phyloP scores from a whole-genome alignment of 257 asterid species.

The Osmanthus fragrans region DNA sequence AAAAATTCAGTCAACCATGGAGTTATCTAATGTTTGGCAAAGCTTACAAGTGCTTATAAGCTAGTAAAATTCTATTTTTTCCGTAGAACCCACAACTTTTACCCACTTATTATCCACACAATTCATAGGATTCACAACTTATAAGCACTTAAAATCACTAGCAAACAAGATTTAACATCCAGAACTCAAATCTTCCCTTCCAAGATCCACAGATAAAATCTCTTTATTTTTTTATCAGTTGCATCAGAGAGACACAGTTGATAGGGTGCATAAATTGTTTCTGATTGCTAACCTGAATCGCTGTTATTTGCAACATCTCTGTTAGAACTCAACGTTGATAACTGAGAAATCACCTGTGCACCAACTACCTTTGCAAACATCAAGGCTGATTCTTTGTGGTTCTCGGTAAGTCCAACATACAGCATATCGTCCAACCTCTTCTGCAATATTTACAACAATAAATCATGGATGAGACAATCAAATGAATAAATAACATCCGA shows the following conservation, averaged over 20 bases:
- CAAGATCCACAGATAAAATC: conserved; percentile 6
- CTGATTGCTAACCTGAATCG: conserved; percentile 46
- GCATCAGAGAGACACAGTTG: neutral
- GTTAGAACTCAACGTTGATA: conserved; percentile 39
- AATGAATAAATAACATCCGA: conserved; percentile 3
- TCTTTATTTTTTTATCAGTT: neutral
- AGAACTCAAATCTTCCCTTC: neutral
- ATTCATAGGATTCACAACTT: too few relatives aligned
- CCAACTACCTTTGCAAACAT: conserved; percentile 92
- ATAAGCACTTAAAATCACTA: too few relatives aligned
- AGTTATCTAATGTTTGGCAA: neutral
- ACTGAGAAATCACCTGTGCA: conserved; percentile 85
- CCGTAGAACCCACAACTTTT: too few relatives aligned
- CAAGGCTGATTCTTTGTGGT: conserved; percentile 87
- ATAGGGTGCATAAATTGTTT: neutral
- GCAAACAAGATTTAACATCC: neutral
- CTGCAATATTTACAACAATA: conserved; percentile 68
- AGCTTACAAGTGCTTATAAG: too few relatives aligned
- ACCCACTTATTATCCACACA: too few relatives aligned
- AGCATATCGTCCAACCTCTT: conserved; percentile 84
- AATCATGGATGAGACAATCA: conserved; percentile 31
- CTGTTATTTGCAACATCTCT: conserved; percentile 35
- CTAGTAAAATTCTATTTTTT: too few relatives aligned
- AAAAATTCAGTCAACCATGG: neutral
- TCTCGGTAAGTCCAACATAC: conserved; percentile 91